phyloP scores from a whole-genome alignment of 2,329 filamentous ascomycete species.

The Acrocalymma vagum region DNA sequence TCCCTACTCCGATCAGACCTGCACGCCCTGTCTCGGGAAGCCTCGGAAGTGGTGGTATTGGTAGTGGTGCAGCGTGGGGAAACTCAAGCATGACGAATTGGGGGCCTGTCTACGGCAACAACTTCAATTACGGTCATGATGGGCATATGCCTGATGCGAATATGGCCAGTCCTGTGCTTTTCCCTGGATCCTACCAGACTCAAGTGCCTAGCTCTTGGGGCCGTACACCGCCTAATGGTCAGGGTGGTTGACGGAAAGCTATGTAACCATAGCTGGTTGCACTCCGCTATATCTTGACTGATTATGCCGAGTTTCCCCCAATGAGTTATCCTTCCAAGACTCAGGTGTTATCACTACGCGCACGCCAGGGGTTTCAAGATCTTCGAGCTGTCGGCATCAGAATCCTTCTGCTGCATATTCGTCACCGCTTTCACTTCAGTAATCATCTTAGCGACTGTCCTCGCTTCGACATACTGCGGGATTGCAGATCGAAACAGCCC shows the following conservation, averaged over 20 bases:
- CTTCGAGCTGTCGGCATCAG: too few species aligned
- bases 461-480: too few species aligned
- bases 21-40: constrained; percentile 36
- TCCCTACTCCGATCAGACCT: constrained; percentile 21
- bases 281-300: too few species aligned
- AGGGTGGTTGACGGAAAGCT: constrained; percentile 43
- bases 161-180: constrained; percentile 52
- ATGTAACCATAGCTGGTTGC: constrained; percentile 23
- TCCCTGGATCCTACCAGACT: constrained; percentile 48
- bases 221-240: constrained; percentile 47
- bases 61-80: constrained; percentile 43
- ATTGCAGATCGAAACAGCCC: too few species aligned
- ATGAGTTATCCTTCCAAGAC: too few species aligned
- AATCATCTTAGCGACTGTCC: too few species aligned
- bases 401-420: too few species aligned
- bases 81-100: constrained; percentile 35
- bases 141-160: constrained; percentile 29
- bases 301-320: too few species aligned
- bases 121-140: constrained; percentile 26
- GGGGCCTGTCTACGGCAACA: constrained; percentile 33
- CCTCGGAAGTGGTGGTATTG: constrained; percentile 40
- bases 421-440: too few species aligned
- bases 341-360: too few species aligned
- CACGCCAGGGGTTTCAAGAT: too few species aligned
- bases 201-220: constrained; percentile 40